These are phyloP conservation scores for Botrytis squamosa DNA, from an alignment of 2,329 filamentous ascomycete species.

Conservation along the genomic window DNA sequence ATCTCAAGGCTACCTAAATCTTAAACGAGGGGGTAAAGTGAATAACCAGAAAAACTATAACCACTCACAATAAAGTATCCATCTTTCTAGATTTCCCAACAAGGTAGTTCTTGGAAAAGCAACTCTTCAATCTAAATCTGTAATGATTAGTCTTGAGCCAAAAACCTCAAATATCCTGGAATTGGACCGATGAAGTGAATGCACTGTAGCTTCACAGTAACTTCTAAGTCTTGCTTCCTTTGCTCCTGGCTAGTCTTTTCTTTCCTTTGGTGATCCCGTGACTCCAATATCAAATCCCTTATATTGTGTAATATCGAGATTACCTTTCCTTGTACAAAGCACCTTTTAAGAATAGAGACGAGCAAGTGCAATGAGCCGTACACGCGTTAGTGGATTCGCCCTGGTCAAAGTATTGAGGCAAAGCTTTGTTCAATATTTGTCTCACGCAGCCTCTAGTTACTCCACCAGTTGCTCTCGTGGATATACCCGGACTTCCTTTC, in stretches of 20 bases:
- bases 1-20: neutral
- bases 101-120: neutral
- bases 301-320: neutral
- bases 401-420: neutral
- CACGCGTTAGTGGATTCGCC: neutral
- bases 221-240: neutral
- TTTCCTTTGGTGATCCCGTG: neutral
- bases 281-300: neutral
- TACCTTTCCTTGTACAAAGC: neutral
- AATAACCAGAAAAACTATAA: neutral
- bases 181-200: neutral
- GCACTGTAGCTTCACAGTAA: neutral
- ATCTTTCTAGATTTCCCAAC: neutral
- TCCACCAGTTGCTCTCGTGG: neutral
- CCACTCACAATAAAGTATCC: slow-evolving; percentile 23
- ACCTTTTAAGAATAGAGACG: neutral
- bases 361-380: neutral
- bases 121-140: neutral
- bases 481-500: neutral
- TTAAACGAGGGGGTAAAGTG: slow-evolving; percentile 12
- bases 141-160: neutral
- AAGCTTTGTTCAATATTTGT: neutral
- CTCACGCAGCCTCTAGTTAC: neutral
- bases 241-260: neutral
- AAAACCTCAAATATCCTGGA: neutral